Evolutionary conservation across 2,329 filamentous ascomycete genomes (phyloP), one percentile per base, ranked within the genome.

Genomic region (Aspergillus spinulosporus): DNA sequence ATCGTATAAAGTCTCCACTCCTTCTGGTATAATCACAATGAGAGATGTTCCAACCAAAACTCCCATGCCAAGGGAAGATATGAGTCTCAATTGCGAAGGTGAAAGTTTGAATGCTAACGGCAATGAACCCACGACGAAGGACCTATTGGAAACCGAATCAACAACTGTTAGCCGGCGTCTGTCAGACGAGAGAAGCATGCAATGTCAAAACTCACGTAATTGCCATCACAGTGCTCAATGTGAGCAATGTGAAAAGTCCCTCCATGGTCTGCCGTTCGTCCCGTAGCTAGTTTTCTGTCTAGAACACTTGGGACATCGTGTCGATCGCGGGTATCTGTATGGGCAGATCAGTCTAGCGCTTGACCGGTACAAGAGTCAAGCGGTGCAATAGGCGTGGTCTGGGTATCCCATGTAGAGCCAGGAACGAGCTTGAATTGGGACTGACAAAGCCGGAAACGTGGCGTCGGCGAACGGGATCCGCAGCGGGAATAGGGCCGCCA

Each of bases 21-120:
- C 94, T 74, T 99, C 94, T 0, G 94, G 94, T 67, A 99, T 96
- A 69, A 99, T 97, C 32, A 99, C 92, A 62, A 97, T 93, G 62
- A 99, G 82, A 1, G 93, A 93, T 29, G 94, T 97, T 36, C 94
- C 94, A 12, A 99, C 92, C 6, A 99, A 80, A 50, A 99, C 89
- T 44, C 94, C 94, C 73, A 96, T 91, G 52, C 94, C 94, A 71
- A 97, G 84, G 56, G 92, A 92, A 21, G 93, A 95, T 70, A 97
- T 89, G 49, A 96, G 79, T 69, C 93, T 88, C 56, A 97, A 79
- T 73, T 96, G 91, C 43, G 91, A 90, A 58, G 89, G 86, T 31
- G 92, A 93, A 28, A 99, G 83, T 56, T 88, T 85, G 80, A 99
- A 90, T 56, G 91, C 92, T 49, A 99, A 81, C 37, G 94, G 94